Conservation (phyloP, 192 early-diverging fungal genomes). For the Obelidium mucronatum region DNA sequence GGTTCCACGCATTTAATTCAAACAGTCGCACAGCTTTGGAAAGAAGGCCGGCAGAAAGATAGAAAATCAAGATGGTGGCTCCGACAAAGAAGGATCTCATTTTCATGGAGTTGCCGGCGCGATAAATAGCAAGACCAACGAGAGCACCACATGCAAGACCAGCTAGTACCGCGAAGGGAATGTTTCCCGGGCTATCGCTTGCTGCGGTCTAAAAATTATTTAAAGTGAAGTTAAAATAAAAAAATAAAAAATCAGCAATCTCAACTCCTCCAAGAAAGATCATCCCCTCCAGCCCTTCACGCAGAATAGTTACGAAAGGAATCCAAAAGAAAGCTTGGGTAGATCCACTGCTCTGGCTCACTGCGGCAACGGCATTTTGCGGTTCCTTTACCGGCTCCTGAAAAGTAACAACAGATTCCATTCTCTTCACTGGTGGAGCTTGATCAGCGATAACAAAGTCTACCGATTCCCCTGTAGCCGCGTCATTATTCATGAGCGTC, state of each 20-base stretch:
- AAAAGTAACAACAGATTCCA: too few species aligned
- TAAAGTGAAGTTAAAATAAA: neutral
- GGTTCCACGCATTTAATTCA: conserved; percentile 69
- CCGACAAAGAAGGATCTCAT: conserved; percentile 82
- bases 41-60: conserved; percentile 85
- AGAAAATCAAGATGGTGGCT: conserved; percentile 75
- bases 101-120: conserved; percentile 35
- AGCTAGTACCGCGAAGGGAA: conserved; percentile 81
- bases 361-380: neutral
- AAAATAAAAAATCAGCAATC: neutral
- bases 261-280: conserved; percentile 88
- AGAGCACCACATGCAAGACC: conserved; percentile 73
- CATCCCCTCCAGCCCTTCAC: conserved; percentile 91
- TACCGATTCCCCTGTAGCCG: too few species aligned
- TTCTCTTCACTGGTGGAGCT: neutral
- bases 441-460: too few species aligned
- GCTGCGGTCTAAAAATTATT: conserved; percentile 52
- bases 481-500: conserved; percentile 51
- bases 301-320: conserved; percentile 83
- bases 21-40: conserved; percentile 70
- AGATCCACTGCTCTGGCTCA: too few species aligned
- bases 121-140: conserved; percentile 80
- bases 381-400: neutral
- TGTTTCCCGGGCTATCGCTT: conserved; percentile 65
- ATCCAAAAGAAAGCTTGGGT: conserved; percentile 79